Evolutionary conservation across 2,329 filamentous ascomycete species (phyloP).

Genomic region (Hypoxylon sp.): DNA sequence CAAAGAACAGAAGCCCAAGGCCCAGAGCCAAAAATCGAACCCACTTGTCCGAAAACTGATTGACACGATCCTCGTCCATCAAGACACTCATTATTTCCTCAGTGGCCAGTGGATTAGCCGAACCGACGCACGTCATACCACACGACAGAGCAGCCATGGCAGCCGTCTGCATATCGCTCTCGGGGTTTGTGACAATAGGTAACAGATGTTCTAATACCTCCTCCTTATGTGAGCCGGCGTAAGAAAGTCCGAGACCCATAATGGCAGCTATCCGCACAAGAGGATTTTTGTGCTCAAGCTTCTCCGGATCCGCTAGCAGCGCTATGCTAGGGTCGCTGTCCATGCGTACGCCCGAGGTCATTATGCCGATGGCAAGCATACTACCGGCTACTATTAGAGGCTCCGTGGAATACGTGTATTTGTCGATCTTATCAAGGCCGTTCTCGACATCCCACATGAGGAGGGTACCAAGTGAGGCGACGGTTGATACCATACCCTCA

Average conservation of each 20-base stretch:
- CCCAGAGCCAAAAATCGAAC: conserved; percentile 96
- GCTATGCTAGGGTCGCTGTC: conserved; percentile 93
- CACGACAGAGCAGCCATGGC: conserved; percentile 95
- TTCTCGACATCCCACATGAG: conserved; percentile 94
- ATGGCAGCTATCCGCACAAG: conserved; percentile 86
- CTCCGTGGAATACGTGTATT: conserved; percentile 89
- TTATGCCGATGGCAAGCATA: conserved; percentile 92
- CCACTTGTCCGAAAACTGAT: conserved; percentile 97
- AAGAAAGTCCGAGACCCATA: conserved; percentile 95
- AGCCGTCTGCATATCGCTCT: conserved; percentile 92
- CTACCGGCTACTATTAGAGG: conserved; percentile 90
- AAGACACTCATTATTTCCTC: conserved; percentile 93
- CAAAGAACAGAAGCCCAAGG: conserved; percentile 93
- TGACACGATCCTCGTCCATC: conserved; percentile 91
- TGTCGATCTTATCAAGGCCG: conserved; percentile 93
- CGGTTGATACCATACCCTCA: conserved; percentile 96
- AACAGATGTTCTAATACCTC: conserved; percentile 88
- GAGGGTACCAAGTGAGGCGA: conserved; percentile 92
- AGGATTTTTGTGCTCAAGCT: conserved; percentile 82
- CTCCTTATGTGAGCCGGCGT: conserved; percentile 93
- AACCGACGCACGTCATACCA: conserved; percentile 92
- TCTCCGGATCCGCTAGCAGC: conserved; percentile 83
- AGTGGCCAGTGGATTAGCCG: conserved; percentile 89
- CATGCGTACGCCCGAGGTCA: conserved; percentile 91
- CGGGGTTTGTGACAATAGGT: conserved; percentile 88